phyloP scores from a whole-genome alignment of 176 grass and related monocot species.

The Paspalum vaginatum region DNA sequence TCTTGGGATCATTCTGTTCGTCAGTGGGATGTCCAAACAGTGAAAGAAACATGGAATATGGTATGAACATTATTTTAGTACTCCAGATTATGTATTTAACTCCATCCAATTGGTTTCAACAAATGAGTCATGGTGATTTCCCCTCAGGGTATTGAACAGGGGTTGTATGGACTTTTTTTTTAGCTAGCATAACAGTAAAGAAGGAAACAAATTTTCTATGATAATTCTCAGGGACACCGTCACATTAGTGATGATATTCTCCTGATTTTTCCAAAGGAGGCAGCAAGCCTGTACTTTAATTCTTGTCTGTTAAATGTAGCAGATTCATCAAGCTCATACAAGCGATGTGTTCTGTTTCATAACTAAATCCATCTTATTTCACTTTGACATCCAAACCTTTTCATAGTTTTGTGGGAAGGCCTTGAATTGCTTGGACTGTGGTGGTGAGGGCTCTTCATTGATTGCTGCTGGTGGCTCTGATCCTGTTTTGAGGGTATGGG shows the following conservation, averaged over 20 bases:
- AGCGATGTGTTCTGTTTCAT: slow-evolving; percentile 4
- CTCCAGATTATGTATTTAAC: slow-evolving; percentile 28
- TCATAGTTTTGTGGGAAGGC: slow-evolving; percentile 84
- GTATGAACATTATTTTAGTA: slow-evolving; percentile 42
- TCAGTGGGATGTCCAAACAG: slow-evolving; percentile 87
- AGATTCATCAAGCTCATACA: background rate
- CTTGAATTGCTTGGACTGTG: slow-evolving; percentile 88
- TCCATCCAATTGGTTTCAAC: background rate
- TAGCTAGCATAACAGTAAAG: background rate
- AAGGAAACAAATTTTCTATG: background rate
- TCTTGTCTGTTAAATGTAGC: background rate
- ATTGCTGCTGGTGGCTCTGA: slow-evolving; percentile 86
- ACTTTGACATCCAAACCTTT: slow-evolving; percentile 17
- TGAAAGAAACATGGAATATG: slow-evolving; percentile 81
- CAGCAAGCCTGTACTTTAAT: background rate
- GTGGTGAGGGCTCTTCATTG: slow-evolving; percentile 82
- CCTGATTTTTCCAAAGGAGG: background rate
- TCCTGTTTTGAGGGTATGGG: slow-evolving; percentile 87
- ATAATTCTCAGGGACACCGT: background rate
- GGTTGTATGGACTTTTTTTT: background rate
- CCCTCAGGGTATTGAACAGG: slow-evolving; percentile 15
- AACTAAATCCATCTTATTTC: slow-evolving; percentile 26
- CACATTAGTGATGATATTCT: slow-evolving; percentile 2
- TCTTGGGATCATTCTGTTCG: slow-evolving; percentile 98
- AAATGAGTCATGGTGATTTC: background rate